Percentiles rank a stretch among this genome's conserved stretches.
phyloP scores from a whole-genome alignment of 257 asterid species.

The Craterostigma plantagineum region DNA sequence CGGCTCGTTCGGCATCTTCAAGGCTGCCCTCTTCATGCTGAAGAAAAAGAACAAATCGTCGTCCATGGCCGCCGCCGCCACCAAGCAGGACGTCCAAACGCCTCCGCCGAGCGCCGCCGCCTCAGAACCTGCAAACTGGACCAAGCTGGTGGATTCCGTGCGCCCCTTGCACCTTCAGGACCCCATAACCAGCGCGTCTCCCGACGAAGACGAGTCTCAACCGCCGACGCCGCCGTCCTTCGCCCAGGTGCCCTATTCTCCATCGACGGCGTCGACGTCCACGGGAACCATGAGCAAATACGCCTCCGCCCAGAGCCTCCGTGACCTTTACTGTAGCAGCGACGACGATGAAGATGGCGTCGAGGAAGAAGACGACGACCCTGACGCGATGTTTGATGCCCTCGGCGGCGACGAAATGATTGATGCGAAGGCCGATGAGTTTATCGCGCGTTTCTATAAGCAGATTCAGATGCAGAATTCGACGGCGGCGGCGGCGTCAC shows the following conservation, averaged over 20 bases:
- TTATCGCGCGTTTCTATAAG: constrained; percentile 43
- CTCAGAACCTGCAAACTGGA: no score
- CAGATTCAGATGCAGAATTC: constrained; percentile 26
- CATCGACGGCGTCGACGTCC: constrained; percentile 12
- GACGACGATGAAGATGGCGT: constrained; percentile 4
- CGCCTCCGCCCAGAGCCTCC: constrained; percentile 34
- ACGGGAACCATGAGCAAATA: constrained; percentile 32
- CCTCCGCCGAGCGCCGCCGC: no score
- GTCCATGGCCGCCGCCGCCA: no score
- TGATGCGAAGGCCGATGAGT: constrained; percentile 48
- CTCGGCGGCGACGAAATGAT: constrained; percentile 40
- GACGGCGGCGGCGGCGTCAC: not conserved
- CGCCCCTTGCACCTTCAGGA: no score
- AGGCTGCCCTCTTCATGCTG: no score
- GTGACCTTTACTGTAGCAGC: constrained; percentile 16
- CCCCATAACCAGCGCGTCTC: no score
- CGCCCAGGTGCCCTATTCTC: constrained; percentile 1
- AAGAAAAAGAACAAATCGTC: no score
- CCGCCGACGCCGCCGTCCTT: no score
- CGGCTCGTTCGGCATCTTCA: no score
- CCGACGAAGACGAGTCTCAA: no score
- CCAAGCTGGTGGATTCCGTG: no score
- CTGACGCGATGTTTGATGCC: constrained; percentile 47
- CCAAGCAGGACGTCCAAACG: no score
- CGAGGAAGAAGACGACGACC: constrained; percentile 21